phyloP scores from a whole-genome alignment of 2,329 filamentous ascomycete species.

The Nothophaeocryptopus gaeumannii region DNA sequence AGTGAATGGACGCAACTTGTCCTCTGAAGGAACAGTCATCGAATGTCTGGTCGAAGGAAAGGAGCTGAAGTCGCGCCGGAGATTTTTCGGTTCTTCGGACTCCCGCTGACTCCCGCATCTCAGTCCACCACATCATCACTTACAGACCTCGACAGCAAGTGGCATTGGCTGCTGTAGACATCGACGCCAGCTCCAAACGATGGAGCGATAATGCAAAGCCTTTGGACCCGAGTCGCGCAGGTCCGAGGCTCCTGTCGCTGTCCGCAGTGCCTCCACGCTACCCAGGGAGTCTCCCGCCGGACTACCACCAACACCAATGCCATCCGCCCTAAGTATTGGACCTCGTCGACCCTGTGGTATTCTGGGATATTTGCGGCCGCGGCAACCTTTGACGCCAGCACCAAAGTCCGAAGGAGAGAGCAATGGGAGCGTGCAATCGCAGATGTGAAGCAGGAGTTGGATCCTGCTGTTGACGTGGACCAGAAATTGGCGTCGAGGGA shows the following conservation, averaged over 20 bases:
- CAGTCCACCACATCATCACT: no score
- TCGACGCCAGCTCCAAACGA: conserved; percentile 8
- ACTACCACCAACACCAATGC: conserved; percentile 52
- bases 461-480: conserved; percentile 14
- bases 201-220: conserved; percentile 57
- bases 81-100: no score
- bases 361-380: conserved; percentile 66
- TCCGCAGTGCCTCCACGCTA: conserved; percentile 56
- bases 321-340: conserved; percentile 50
- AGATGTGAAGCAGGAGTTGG: conserved; percentile 51
- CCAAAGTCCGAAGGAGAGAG: conserved; percentile 57
- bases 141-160: no score
- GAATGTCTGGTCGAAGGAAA: no score
- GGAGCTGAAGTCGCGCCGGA: no score
- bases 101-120: no score
- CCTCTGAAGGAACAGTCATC: no score
- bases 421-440: conserved; percentile 63
- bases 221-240: conserved; percentile 67
- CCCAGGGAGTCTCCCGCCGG: conserved; percentile 48
- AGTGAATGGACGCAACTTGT: no score
- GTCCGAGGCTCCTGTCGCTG: conserved; percentile 61
- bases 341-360: conserved; percentile 62
- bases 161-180: no score
- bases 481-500: conserved; percentile 1
- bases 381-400: conserved; percentile 59